phyloP scores from a whole-genome alignment of 2,329 filamentous ascomycete genomes.

The Kalmusia sp. region DNA sequence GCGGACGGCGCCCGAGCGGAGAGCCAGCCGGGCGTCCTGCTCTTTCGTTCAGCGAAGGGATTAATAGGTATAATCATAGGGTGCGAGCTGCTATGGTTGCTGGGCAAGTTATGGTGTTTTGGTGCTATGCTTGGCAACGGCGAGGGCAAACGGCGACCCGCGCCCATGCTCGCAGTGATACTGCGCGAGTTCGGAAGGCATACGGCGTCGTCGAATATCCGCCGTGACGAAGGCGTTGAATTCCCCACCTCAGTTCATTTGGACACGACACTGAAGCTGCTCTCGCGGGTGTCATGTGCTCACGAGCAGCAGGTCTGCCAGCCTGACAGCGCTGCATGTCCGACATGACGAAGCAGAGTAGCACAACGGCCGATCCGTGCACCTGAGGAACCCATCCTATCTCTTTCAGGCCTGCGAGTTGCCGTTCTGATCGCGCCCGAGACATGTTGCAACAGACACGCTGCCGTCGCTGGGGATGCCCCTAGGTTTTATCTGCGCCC shows the following conservation, averaged over 20 bases:
- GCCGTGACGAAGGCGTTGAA: neutral
- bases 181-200: neutral
- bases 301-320: neutral
- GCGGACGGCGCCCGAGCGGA: neutral
- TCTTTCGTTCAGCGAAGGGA: neutral
- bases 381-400: constrained; percentile 3
- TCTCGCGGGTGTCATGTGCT: neutral
- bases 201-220: neutral
- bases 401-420: neutral
- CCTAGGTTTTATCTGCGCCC: neutral
- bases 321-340: neutral
- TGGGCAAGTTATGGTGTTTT: neutral
- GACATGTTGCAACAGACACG: neutral
- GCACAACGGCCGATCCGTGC: constrained; percentile 9
- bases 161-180: neutral
- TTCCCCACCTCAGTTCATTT: neutral
- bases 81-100: neutral
- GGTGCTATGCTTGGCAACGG: constrained; percentile 6
- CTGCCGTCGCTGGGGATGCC: neutral
- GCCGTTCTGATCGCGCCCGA: neutral
- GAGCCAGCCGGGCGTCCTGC: constrained; percentile 1
- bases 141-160: constrained; percentile 9
- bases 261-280: neutral
- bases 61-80: constrained; percentile 2
- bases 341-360: neutral